Base-by-base conservation (phyloP, 805 yeast species). In the Saccharomycopsis sp. region DNA sequence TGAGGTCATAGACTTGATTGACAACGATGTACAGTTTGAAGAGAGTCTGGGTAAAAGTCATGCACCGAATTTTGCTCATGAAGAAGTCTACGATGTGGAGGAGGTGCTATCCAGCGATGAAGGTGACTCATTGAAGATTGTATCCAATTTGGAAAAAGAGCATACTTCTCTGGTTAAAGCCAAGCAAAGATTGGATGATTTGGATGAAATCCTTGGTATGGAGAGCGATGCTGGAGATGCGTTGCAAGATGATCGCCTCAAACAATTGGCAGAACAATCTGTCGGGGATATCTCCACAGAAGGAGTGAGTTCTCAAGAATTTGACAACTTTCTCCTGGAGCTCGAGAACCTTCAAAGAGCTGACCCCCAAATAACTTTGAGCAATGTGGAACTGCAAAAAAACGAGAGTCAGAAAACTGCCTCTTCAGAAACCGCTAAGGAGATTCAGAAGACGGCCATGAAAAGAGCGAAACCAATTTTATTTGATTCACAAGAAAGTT, bases 41-140 rank as follows among this genome's bases (percentile, higher is more conserved):
- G n/a, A 13, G 33, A 30, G 16, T 8, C 7, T 8, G 33, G n/a
- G 33, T 15, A 30, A 8, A 7, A 13, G 8, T 13, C 16, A 30
- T 30, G 17, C n/a, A 13, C 33, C 17, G 33, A 30, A n/a, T n/a
- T n/a, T n/a, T n/a, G n/a, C n/a, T 30, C 9, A 30, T 8, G 33
- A 30, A 30, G 7, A 30, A 30, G n/a, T 35, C 5, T 35, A 35
- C 13, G 32, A 35, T 23, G 38, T 35, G 5, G 38, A 35, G 10
- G 38, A 35, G 15, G 26, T 35, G 7, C 13, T 35, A 10, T 9
- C 31, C 8, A 35, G 38, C 20, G 38, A 35, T 25, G 38, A 35
- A 35, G 38, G 17, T n/a, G 31, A 35, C 16, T 30, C 25, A 15
- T 25, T 35, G 17, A 30, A 35, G 17, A 23, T 35, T 8, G 16